A percentile compares a stretch with the other conserved stretches of the same genome.
These are phyloP conservation scores for Aleurites moluccanus DNA, from an alignment of 441 rosid genomes.

Conservation along the genomic window DNA sequence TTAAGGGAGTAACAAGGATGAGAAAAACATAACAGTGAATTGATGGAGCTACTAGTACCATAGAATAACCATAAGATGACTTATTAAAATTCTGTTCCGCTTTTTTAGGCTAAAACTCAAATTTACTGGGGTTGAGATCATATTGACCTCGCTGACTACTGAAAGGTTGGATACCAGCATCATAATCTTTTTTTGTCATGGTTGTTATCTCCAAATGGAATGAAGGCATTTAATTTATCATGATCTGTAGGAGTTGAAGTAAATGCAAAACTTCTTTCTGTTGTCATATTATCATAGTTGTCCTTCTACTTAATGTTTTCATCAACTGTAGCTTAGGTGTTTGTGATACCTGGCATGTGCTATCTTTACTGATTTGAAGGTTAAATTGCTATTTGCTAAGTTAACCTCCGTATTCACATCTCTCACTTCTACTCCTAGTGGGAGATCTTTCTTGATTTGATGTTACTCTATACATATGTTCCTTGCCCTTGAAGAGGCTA, in stretches of 20 bases:
- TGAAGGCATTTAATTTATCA: not conserved
- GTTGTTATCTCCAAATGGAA: slow-evolving; percentile 2
- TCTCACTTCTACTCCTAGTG: not conserved
- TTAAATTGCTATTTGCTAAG: not conserved
- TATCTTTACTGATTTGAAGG: not conserved
- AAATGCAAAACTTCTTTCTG: not conserved
- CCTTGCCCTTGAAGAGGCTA: not conserved
- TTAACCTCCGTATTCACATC: not conserved
- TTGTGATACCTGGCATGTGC: not conserved
- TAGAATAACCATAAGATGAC: not conserved
- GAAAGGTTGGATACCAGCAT: not conserved
- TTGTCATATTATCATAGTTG: not conserved
- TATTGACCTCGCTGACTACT: not conserved
- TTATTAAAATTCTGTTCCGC: not conserved
- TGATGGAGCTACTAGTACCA: slow-evolving; percentile 4
- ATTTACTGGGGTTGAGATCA: not conserved
- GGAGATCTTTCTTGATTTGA: not conserved
- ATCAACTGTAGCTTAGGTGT: not conserved
- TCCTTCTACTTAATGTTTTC: not conserved
- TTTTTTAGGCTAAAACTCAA: not conserved
- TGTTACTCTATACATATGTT: not conserved
- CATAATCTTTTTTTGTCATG: not conserved
- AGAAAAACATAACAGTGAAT: not conserved
- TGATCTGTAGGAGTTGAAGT: not conserved
- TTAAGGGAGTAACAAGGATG: not conserved